Evolutionary conservation across 805 yeast genomes (phyloP).

Genomic region (Ogataea wickerhamii): DNA sequence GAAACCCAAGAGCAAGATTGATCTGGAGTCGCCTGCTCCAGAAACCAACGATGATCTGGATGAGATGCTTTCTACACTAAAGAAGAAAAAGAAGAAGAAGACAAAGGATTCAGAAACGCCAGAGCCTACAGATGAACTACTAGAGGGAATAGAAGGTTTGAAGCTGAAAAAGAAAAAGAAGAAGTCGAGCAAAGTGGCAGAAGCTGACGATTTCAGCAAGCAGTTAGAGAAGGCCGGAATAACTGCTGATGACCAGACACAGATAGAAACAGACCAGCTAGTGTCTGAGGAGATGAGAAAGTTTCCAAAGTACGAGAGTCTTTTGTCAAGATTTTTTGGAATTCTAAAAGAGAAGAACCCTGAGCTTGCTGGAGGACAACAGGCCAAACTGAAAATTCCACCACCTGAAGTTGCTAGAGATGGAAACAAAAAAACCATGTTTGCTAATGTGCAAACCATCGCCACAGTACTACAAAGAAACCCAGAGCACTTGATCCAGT

Average conservation of each 20-base stretch:
- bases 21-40: slow-evolving; percentile 31
- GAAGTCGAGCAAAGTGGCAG: slow-evolving; percentile 53
- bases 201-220: slow-evolving; percentile 79
- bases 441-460: slow-evolving; percentile 93
- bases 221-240: slow-evolving; percentile 89
- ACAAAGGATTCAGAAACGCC: slow-evolving; percentile 42
- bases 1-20: slow-evolving; percentile 48
- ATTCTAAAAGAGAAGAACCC: slow-evolving; percentile 93
- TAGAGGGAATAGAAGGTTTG: slow-evolving; percentile 66
- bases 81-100: slow-evolving; percentile 87
- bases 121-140: slow-evolving; percentile 39
- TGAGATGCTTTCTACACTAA: slow-evolving; percentile 74
- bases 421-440: slow-evolving; percentile 93
- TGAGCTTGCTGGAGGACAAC: slow-evolving; percentile 95
- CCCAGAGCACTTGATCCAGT: slow-evolving; percentile 95
- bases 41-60: slow-evolving; percentile 43
- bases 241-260: slow-evolving; percentile 38
- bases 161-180: slow-evolving; percentile 79
- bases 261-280: slow-evolving; percentile 24
- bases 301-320: slow-evolving; percentile 60
- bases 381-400: slow-evolving; percentile 92
- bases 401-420: slow-evolving; percentile 97
- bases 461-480: slow-evolving; percentile 92
- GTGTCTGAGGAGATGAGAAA: slow-evolving; percentile 37
- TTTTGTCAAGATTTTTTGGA: slow-evolving; percentile 80